Percentiles rank a stretch among this genome's conserved stretches.
These are phyloP conservation scores for Sugiyamaella smithiae DNA, from an alignment of 805 yeast species.

Conservation along the genomic window DNA sequence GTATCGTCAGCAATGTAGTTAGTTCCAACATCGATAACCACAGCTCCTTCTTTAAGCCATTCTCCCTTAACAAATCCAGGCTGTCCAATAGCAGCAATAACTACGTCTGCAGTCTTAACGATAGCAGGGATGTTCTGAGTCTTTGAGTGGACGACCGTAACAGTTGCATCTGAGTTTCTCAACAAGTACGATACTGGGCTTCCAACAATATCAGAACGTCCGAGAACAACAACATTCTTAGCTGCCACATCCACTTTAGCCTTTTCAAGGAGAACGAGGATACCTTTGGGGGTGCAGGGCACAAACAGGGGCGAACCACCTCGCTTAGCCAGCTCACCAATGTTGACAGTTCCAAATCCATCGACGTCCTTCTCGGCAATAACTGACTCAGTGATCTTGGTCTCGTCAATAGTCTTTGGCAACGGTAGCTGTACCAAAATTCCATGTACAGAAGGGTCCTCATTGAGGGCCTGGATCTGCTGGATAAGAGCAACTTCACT, in stretches of 20 bases:
- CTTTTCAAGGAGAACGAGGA: slow-evolving; percentile 71
- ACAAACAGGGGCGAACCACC: slow-evolving; percentile 57
- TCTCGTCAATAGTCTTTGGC: slow-evolving; percentile 78
- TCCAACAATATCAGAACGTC: slow-evolving; percentile 97
- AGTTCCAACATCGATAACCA: slow-evolving; percentile 95
- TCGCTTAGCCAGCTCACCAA: slow-evolving; percentile 87
- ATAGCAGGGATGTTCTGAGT: slow-evolving; percentile 58
- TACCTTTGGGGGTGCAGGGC: slow-evolving; percentile 96
- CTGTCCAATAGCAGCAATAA: slow-evolving; percentile 91
- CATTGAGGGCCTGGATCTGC: slow-evolving; percentile 61
- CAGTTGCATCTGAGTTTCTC: slow-evolving; percentile 77
- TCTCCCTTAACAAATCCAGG: slow-evolving; percentile 82
- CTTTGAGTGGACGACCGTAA: slow-evolving; percentile 79
- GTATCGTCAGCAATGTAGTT: slow-evolving; percentile 75
- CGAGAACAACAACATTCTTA: slow-evolving; percentile 83
- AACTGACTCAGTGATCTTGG: slow-evolving; percentile 73
- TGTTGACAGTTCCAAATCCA: slow-evolving; percentile 85
- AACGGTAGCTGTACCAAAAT: slow-evolving; percentile 86
- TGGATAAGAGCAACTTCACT: slow-evolving; percentile 56
- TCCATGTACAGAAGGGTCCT: slow-evolving; percentile 77
- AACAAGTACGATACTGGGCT: slow-evolving; percentile 85
- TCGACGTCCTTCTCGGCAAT: slow-evolving; percentile 87
- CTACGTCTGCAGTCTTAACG: slow-evolving; percentile 74
- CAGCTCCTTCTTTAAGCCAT: slow-evolving; percentile 80
- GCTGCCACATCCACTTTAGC: slow-evolving; percentile 67